Evolutionary conservation across 2,329 filamentous ascomycete genomes (phyloP), one percentile per base, ranked within the genome.

Genomic region (Stagonosporopsis chrysanthemi): DNA sequence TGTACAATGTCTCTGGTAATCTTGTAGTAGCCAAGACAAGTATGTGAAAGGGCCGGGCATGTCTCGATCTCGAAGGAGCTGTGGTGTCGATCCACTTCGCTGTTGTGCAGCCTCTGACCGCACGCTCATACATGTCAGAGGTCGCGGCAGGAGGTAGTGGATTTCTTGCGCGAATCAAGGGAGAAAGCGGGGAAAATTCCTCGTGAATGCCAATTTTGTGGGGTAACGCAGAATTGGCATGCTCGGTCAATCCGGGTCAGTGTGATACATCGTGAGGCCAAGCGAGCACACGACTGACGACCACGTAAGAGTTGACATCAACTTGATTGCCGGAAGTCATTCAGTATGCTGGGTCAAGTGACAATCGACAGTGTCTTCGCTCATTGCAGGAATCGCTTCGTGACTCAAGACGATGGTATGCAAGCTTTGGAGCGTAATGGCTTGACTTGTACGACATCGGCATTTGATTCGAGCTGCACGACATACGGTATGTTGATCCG

Each of bases 171-270:
- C 65, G 58, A 65, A 64, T 52, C 59, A 67, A 52, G 71, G 70
- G 64, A 67, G 63, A 74, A 72, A 69, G 73, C 72, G 73, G 74
- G 69, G 73, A 65, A 70, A 60, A 58, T 61, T 53, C 59, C 31
- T 62, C 43, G 63, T 14, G 65, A 71, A 71, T 68, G 69, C 63
- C 71, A 73, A 68, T 59, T 68, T 68, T 76, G 74, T 75, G 73
- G 74, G 73, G 73, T 75, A 76, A 75, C 71, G 49, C 57, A 36
- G 56, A 62, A 59, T 45, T 64, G 63, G 55, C 62, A 58, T 66
- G 60, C 68, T 62, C 62, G 47, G 45, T 64, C 65, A 62, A 62
- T 52, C 56, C 58, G 62, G 54, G 53, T 57, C 70, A 51, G 50
- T 66, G 48, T 53, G 52, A 62, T 69, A 60, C 46, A 54, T 63